Base-by-base conservation (phyloP, 208 protist genomes). In the Novymonas esmeraldas region DNA sequence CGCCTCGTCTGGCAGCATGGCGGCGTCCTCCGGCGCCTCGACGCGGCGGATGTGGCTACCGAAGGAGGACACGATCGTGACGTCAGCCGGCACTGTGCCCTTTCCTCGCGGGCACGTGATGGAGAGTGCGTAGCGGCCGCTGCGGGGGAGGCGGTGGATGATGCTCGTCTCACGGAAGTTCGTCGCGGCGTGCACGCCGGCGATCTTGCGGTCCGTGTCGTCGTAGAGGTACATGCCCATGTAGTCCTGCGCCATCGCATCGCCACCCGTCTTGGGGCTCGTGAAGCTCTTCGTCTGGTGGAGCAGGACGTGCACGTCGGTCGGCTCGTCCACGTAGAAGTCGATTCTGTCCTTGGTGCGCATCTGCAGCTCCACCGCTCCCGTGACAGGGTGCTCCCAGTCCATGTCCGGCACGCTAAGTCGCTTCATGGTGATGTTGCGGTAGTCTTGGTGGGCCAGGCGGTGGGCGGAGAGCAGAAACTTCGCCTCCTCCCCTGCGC, bases 161-260 rank as follows among this genome's bases (percentile, higher is more conserved):
- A 95, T 60, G 51, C 84, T 84, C 26, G 78, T 89, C 39, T 95
- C 89, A 14, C 89, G 85, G 54, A 84, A 95, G 70, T 95, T 95
- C 14, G 85, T 95, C 6, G 89, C 89, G 0, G 80, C 77, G 48
- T 86, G 75, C 36, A 92, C 83, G 50, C 83, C 85, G 57, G 57
- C 61, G n/a, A 95, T 80, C 45, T 82, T 82, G 33, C 76, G 54
- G 60, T 92, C 79, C 18, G 75, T 74, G 54, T 82, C 77, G 59
- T 90, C 78, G 79, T 95, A 92, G n/a, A 95, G 76, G 78, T 95
- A 95, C 76, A 91, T 82, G 46, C 89, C 89, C 64, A 92, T 78
- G 64, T 86, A 95, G 58, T 87, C 78, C 63, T 90, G 73, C 22
- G 77, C 76, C 81, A 90, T 92, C 20, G 84, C 80, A 67, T 95